Percentiles rank a stretch among this genome's conserved stretches.
phyloP scores from a whole-genome alignment of 2,329 filamentous ascomycete species.

The Beauveria asiatica region DNA sequence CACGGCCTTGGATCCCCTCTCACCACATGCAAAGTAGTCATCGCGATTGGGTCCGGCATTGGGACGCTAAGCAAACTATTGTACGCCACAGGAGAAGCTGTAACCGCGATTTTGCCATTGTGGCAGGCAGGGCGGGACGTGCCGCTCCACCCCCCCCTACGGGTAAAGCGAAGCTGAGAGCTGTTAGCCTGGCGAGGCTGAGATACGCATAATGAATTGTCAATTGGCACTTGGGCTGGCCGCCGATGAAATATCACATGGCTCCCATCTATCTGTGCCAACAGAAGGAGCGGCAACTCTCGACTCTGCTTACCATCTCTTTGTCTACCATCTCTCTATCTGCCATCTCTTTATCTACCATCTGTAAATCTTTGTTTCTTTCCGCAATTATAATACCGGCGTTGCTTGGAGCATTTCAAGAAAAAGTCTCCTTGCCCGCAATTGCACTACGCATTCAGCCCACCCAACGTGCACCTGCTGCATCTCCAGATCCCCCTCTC shows the following conservation, averaged over 20 bases:
- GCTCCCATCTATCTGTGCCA: not conserved
- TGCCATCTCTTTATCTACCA: too few relatives aligned
- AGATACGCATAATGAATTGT: not conserved
- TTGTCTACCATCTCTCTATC: too few relatives aligned
- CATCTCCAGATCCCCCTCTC: too few relatives aligned
- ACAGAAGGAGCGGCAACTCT: too few relatives aligned
- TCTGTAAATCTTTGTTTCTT: too few relatives aligned
- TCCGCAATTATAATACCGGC: too few relatives aligned
- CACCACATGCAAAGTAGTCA: not conserved
- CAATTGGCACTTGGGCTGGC: not conserved
- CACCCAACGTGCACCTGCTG: too few relatives aligned
- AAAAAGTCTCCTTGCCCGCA: too few relatives aligned
- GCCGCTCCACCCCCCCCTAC: not conserved
- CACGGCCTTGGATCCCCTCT: not conserved
- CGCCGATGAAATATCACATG: not conserved
- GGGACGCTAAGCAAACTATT: not conserved
- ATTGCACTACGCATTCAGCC: too few relatives aligned
- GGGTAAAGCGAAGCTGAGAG: not conserved
- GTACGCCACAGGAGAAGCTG: not conserved
- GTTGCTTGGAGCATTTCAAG: too few relatives aligned
- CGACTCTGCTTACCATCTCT: too few relatives aligned
- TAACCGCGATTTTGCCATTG: not conserved
- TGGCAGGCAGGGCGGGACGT: constrained; percentile 1
- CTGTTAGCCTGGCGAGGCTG: constrained; percentile 2
- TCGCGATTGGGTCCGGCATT: not conserved